Percentiles rank a stretch among this genome's conserved stretches.
phyloP scores from a whole-genome alignment of 495 filamentous ascomycete species.

The Penicillium malachiteum region DNA sequence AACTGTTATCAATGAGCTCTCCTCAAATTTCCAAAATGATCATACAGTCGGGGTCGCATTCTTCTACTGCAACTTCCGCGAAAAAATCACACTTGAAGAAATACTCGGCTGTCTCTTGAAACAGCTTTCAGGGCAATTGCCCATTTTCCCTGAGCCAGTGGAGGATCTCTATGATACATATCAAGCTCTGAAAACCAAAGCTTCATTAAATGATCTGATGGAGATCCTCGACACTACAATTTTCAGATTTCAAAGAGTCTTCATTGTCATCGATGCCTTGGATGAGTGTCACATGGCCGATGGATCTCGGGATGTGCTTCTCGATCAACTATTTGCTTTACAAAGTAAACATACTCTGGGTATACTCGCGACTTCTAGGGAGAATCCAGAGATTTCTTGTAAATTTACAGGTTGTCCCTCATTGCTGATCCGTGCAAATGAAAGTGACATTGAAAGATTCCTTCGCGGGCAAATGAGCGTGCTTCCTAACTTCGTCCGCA shows the following conservation, averaged over 20 bases:
- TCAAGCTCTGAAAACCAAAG: neutral
- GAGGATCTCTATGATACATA: neutral
- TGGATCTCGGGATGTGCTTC: neutral
- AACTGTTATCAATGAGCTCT: constrained; percentile 33
- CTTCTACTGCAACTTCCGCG: constrained; percentile 32
- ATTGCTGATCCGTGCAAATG: neutral
- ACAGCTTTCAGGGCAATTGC: constrained; percentile 12
- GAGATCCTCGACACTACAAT: neutral
- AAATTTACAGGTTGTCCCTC: neutral
- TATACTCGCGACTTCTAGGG: neutral
- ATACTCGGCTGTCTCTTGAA: constrained; percentile 21
- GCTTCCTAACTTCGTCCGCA: neutral
- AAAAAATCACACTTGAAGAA: constrained; percentile 15
- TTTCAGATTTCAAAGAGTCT: neutral
- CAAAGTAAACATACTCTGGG: neutral
- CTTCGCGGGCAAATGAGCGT: neutral
- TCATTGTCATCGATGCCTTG: neutral
- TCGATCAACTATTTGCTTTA: neutral
- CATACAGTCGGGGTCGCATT: constrained; percentile 32
- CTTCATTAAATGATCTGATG: neutral
- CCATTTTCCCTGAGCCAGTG: neutral
- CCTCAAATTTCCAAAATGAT: constrained; percentile 10
- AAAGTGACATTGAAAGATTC: neutral
- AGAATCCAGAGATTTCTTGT: neutral
- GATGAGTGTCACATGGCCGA: neutral